Evolutionary conservation across 208 protist species (phyloP).

Genomic region (Leishmania major): DNA sequence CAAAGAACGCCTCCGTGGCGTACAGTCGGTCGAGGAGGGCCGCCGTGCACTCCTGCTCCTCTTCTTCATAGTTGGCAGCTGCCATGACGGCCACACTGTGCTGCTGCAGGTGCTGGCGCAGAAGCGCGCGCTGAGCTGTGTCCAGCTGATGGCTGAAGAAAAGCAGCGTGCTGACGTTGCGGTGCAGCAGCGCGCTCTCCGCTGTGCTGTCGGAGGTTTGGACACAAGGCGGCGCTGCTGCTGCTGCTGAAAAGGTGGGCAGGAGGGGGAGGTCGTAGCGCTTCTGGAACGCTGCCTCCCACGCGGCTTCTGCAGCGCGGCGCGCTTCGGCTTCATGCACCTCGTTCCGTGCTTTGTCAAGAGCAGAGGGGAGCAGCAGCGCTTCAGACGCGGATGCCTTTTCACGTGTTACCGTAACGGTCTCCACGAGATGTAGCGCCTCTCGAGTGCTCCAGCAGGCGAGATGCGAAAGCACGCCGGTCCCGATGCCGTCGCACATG

Average conservation of each 20-base stretch:
- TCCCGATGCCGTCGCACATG: slow-evolving; percentile 21
- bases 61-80: slow-evolving; percentile 8
- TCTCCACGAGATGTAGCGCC: slow-evolving; percentile 4
- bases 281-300: slow-evolving; percentile 12
- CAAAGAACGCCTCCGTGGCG: slow-evolving; percentile 10
- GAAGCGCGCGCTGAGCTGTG: slow-evolving; percentile 5
- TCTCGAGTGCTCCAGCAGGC: slow-evolving; percentile 27
- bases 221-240: background rate
- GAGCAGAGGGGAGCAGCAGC: slow-evolving; percentile 11
- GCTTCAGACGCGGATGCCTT: background rate
- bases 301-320: slow-evolving; percentile 24
- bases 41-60: slow-evolving; percentile 30
- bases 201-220: background rate
- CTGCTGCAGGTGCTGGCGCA: slow-evolving; percentile 19
- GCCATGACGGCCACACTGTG: slow-evolving; percentile 16
- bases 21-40: slow-evolving; percentile 34
- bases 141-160: slow-evolving; percentile 21
- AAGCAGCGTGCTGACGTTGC: slow-evolving; percentile 29
- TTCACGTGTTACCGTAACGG: background rate
- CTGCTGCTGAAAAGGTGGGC: background rate
- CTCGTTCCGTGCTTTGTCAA: slow-evolving; percentile 9
- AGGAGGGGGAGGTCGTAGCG: slow-evolving; percentile 19
- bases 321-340: slow-evolving; percentile 9
- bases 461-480: slow-evolving; percentile 26
- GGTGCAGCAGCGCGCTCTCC: slow-evolving; percentile 13